Conservation (phyloP, 257 asterid genomes). For the Osmanthus fragrans region DNA sequence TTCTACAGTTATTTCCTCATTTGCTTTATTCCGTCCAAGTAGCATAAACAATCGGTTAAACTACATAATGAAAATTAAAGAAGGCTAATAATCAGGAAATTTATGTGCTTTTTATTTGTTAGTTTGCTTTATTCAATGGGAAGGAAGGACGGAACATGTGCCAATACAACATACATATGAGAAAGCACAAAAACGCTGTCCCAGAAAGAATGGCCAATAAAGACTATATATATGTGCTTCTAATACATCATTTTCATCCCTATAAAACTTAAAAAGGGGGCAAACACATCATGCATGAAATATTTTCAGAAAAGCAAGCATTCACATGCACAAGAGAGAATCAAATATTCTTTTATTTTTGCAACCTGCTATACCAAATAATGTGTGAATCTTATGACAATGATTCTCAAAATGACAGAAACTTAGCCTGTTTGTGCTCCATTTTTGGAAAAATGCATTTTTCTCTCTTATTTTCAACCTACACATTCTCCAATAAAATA, state of each 20-base stretch:
- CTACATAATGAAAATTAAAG: not conserved
- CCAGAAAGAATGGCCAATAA: not conserved
- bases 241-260: not conserved
- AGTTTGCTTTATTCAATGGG: not conserved
- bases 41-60: too few relatives aligned
- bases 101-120: not conserved
- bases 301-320: not conserved
- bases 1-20: not conserved
- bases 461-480: too few relatives aligned
- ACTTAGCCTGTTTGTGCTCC: not conserved
- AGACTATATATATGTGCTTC: not conserved
- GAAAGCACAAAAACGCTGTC: not conserved
- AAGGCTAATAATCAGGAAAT: not conserved
- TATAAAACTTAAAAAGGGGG: not conserved
- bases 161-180: not conserved
- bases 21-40: not conserved
- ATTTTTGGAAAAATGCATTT: too few relatives aligned
- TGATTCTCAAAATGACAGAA: not conserved
- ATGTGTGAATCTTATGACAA: not conserved
- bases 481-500: too few relatives aligned
- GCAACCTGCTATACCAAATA: not conserved
- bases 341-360: not conserved
- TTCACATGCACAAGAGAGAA: not conserved
- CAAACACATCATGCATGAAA: not conserved
- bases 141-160: not conserved